Percentiles rank a stretch among this genome's conserved stretches.
These are phyloP conservation scores for Chytridium lagenaria DNA, from an alignment of 371 early-diverging fungal species.

Conservation along the genomic window DNA sequence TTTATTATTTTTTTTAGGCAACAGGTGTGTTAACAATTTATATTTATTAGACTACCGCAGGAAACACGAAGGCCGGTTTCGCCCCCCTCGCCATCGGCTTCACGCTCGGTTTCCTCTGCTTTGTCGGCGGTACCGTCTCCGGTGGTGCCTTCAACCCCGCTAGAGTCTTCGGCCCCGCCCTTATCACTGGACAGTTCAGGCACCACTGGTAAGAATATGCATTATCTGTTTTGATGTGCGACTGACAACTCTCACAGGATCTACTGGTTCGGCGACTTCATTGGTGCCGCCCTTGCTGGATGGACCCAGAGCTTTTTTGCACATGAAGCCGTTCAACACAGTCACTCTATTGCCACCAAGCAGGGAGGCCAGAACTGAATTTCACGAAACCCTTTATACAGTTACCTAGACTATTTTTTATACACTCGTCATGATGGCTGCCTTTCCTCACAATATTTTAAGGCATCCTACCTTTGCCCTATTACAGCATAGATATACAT, in stretches of 20 bases:
- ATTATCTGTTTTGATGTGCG: neutral
- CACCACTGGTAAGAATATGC: constrained; percentile 57
- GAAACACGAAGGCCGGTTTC: constrained; percentile 67
- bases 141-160: constrained; percentile 82
- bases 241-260: constrained; percentile 14
- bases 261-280: constrained; percentile 68
- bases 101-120: constrained; percentile 71
- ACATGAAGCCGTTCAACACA: constrained; percentile 49
- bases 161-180: constrained; percentile 64
- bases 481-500: no score
- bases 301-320: constrained; percentile 57
- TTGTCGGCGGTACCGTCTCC: constrained; percentile 67
- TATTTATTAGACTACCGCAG: constrained; percentile 54
- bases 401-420: no score
- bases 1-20: neutral
- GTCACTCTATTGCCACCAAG: constrained; percentile 23
- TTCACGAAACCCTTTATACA: no score
- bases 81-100: constrained; percentile 69
- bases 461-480: no score
- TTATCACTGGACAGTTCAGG: constrained; percentile 62
- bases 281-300: constrained; percentile 69
- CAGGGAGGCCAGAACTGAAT: neutral
- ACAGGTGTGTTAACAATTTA: neutral
- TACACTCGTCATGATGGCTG: no score
- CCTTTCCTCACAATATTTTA: no score